A percentile compares a stretch with the other conserved stretches of the same genome.
Evolutionary conservation across 1,284 basidiomycete species (phyloP).

Genomic region (Sporisorium sorghi): DNA sequence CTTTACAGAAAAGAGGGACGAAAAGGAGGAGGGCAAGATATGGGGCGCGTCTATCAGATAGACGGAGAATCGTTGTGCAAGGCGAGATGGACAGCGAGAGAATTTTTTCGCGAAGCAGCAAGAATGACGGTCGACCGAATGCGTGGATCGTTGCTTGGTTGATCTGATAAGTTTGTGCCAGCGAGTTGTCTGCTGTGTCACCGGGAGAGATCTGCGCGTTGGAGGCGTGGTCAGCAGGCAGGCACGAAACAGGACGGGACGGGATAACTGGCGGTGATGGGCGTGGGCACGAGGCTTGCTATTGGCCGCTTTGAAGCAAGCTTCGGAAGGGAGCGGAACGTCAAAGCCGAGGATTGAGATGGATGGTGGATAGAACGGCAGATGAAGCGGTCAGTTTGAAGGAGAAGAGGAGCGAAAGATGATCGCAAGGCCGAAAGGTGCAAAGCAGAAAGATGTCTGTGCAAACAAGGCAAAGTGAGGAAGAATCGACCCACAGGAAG

Average conservation of each 20-base stretch:
- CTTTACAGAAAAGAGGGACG: constrained; percentile 1
- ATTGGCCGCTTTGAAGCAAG: constrained; percentile 1
- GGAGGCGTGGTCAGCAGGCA: background rate
- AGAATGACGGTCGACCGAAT: background rate
- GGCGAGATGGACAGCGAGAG: background rate
- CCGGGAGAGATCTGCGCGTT: background rate
- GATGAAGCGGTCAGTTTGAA: background rate
- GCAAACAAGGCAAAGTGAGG: background rate
- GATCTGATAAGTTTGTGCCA: constrained; percentile 19
- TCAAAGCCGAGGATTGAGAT: background rate
- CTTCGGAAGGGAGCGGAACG: constrained; percentile 13
- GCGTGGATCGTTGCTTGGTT: background rate
- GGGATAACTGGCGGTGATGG: background rate
- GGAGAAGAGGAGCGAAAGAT: background rate
- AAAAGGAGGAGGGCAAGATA: background rate
- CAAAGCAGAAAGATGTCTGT: background rate
- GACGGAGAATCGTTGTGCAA: background rate
- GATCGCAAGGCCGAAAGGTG: background rate
- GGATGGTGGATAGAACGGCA: background rate
- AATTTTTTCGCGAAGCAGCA: background rate
- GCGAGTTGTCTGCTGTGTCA: background rate
- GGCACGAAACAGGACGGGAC: background rate
- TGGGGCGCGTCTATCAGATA: constrained; percentile 12
- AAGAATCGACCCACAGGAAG: background rate
- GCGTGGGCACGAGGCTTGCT: constrained; percentile 1